Evolutionary conservation across 2,329 filamentous ascomycete species (phyloP), one percentile per base, ranked within the genome.

Genomic region (Paraphoma chrysanthemicola): DNA sequence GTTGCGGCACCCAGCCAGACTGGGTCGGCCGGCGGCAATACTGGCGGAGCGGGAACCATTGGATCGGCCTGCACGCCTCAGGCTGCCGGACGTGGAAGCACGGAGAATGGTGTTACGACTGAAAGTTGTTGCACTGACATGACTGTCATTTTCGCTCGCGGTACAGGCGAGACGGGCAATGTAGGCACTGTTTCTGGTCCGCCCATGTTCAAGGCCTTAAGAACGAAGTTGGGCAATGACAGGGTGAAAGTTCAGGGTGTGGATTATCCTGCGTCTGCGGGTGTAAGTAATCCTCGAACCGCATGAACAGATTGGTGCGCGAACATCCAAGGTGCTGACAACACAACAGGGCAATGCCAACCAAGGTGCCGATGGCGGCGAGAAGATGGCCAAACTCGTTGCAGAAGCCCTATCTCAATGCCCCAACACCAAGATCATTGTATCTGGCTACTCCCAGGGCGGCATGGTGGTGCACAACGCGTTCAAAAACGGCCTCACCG

Each of bases 81-180:
- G 30, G 52, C 59, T 23, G 18, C 43, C 3, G 18, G 43, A 10
- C 8, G 43, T 29, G 43, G 43, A 10, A 44, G 43, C 28, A 28
- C 43, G 14, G 75, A 77, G 44, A 80, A 80, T 57, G 78, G 77
- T 9, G 71, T 81, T 33, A 71, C 67, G 8, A 63, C 75, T 41
- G 75, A 77, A 56, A 68, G 57, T 17, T 76, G 70, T 64, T 81
- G 79, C 68, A 72, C 79, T 46, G 72, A 73, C 2, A 58, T 80
- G 60, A 80, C 79, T 2, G 71, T 80, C 49, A 77, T 80, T 50
- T 81, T 79, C 51, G 79, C 79, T 14, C 78, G 79, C 30, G 79
- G 79, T 16, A 80, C 77, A 1, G 67, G 64, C 10, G 79, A 81
- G 58, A 29, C 62, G 3, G 79, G 79, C 3, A 81, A 80, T 55